A percentile compares a stretch with the other conserved stretches of the same genome.
These are phyloP conservation scores for Lophiostoma macrostomum DNA, from an alignment of 495 filamentous ascomycete genomes.

Conservation along the genomic window DNA sequence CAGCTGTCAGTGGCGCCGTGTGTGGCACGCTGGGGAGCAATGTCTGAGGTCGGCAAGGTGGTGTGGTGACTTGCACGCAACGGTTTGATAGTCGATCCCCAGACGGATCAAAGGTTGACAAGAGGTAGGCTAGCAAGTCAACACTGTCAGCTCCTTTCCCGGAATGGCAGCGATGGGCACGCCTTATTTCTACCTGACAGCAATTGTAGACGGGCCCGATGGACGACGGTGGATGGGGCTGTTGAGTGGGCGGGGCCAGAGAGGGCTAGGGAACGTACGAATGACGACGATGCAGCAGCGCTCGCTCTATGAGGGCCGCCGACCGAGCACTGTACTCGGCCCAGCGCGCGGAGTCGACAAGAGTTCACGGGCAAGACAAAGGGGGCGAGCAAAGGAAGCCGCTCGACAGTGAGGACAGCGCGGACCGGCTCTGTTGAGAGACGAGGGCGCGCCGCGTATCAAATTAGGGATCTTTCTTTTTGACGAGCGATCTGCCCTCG, in stretches of 20 bases:
- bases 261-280: too few species aligned
- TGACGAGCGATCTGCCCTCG: not conserved
- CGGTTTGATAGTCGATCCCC: not conserved
- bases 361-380: not conserved
- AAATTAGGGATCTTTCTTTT: not conserved
- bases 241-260: too few species aligned
- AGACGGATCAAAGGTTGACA: not conserved
- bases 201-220: not conserved
- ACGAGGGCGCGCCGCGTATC: not conserved
- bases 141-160: conserved; percentile 12
- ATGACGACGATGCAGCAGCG: too few species aligned
- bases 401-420: not conserved
- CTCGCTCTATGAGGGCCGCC: too few species aligned
- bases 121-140: conserved; percentile 1
- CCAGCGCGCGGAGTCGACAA: not conserved
- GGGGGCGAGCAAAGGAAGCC: not conserved
- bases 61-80: not conserved
- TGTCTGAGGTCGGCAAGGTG: conserved; percentile 1
- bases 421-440: not conserved
- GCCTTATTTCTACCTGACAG: conserved; percentile 13
- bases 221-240: conserved; percentile 12
- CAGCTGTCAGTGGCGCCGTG: not conserved
- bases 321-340: too few species aligned
- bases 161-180: conserved; percentile 11
- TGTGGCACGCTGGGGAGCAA: conserved; percentile 1